These are phyloP conservation scores for Cystoderma amianthinum DNA, from an alignment of 768 basidiomycete species.

Conservation along the genomic window DNA sequence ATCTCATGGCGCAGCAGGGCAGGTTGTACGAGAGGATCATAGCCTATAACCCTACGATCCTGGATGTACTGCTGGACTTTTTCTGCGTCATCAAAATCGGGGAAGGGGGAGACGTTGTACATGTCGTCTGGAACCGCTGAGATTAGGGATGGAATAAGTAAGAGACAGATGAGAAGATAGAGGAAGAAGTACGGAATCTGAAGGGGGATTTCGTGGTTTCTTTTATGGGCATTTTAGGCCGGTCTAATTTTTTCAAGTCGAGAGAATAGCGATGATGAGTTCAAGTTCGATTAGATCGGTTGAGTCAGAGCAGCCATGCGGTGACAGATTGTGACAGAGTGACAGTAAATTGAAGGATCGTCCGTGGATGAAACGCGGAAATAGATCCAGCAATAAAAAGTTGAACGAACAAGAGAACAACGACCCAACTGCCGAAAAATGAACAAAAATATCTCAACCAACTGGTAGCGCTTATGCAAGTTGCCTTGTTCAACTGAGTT, in stretches of 20 bases:
- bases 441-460: no score
- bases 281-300: slow-evolving; percentile 8
- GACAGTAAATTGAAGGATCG: no score
- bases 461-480: no score
- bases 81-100: slow-evolving; percentile 55
- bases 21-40: slow-evolving; percentile 95
- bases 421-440: no score
- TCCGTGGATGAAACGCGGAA: no score
- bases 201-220: slow-evolving; percentile 10
- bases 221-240: neutral
- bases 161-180: slow-evolving; percentile 10
- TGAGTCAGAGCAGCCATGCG: slow-evolving; percentile 6
- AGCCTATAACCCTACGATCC: slow-evolving; percentile 77
- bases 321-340: no score
- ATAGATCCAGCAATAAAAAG: no score
- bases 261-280: no score
- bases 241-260: neutral
- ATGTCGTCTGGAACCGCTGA: slow-evolving; percentile 36
- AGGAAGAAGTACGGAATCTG: slow-evolving; percentile 24
- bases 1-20: slow-evolving; percentile 87
- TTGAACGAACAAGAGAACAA: no score
- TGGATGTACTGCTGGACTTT: slow-evolving; percentile 70
- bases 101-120: slow-evolving; percentile 55
- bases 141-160: slow-evolving; percentile 7
- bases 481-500: no score